Evolutionary conservation across 495 filamentous ascomycete genomes (phyloP), one percentile per base, ranked within the genome.

Genomic region (Neurospora sublineolata): DNA sequence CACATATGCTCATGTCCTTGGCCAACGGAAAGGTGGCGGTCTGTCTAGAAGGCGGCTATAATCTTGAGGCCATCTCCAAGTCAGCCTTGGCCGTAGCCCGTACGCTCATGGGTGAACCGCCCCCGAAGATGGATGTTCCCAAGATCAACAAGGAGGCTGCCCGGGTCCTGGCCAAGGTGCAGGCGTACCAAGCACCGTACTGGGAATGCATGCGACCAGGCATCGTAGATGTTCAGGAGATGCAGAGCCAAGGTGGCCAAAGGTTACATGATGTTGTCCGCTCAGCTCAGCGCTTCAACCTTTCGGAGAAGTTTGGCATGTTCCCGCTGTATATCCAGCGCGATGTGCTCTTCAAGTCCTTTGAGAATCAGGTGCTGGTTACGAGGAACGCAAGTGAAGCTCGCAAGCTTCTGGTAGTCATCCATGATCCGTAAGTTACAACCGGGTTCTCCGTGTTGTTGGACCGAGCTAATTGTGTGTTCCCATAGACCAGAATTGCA

Each of bases 1-100:
- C 96, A 10, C 92, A 97, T 77, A 97, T 97, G 94, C 86, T 99
- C 20, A 98, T 97, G 94, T 90, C 91, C 14, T 87, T 99, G n/a
- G 94, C 95, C 3, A 84, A 89, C 60, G 95, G 95, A 42, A 97
- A 95, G 78, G 85, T 98, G 64, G 92, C 92, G 11, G 93, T 97
- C 33, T 97, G 94, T 77, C 83, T 99, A 16, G 95, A 97, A 85
- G 95, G 95, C 68, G 95, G 95, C 23, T 99, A 99, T 78, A 97
- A 99, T 76, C 88, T 98, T 60, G 84, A 87, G 11, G 94, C 96
- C 1, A 97, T 99, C 69, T 94, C 94, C 0, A 88, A 91, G 71
- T 97, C 94, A 27, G 95, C 95, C 14, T 82, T 97, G 3, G 93
- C 94, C 2, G 96, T 99, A 4, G 94, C 93, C 0, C 89, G 90